Percentiles rank a stretch among this genome's conserved stretches.
phyloP scores from a whole-genome alignment of 805 yeast genomes.

The Starmerella tilneyi region DNA sequence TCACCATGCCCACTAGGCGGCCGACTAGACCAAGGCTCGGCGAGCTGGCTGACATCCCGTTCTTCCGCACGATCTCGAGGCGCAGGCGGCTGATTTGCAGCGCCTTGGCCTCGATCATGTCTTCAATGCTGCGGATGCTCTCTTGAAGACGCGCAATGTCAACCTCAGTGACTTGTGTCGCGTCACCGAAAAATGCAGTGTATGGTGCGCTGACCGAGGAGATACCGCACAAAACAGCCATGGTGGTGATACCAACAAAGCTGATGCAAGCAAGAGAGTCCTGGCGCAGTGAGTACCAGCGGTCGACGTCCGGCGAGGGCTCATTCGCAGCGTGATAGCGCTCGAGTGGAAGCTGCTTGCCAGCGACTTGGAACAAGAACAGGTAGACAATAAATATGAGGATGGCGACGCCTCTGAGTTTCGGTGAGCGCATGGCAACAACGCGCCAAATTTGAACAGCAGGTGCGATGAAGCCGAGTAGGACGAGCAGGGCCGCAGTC shows the following conservation, averaged over 20 bases:
- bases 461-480: constrained; percentile 21
- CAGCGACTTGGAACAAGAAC: constrained; percentile 26
- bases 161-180: constrained; percentile 25
- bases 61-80: constrained; percentile 20
- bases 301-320: background rate
- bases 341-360: constrained; percentile 29
- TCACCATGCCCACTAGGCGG: constrained; percentile 12
- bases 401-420: constrained; percentile 24
- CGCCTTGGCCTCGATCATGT: constrained; percentile 27
- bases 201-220: constrained; percentile 37
- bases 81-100: constrained; percentile 24
- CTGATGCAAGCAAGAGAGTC: constrained; percentile 31
- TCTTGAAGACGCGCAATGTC: constrained; percentile 29
- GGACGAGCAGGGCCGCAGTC: constrained; percentile 25
- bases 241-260: constrained; percentile 34
- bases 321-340: constrained; percentile 8
- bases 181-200: constrained; percentile 28
- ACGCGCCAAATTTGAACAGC: constrained; percentile 18
- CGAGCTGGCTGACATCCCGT: background rate
- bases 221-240: constrained; percentile 36
- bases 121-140: constrained; percentile 29
- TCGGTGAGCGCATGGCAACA: constrained; percentile 11
- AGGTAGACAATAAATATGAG: constrained; percentile 26
- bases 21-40: constrained; percentile 19
- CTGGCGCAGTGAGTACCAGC: constrained; percentile 24